phyloP scores from a whole-genome alignment of 1,139 yeast species.

The Yamadazyma oceani region DNA sequence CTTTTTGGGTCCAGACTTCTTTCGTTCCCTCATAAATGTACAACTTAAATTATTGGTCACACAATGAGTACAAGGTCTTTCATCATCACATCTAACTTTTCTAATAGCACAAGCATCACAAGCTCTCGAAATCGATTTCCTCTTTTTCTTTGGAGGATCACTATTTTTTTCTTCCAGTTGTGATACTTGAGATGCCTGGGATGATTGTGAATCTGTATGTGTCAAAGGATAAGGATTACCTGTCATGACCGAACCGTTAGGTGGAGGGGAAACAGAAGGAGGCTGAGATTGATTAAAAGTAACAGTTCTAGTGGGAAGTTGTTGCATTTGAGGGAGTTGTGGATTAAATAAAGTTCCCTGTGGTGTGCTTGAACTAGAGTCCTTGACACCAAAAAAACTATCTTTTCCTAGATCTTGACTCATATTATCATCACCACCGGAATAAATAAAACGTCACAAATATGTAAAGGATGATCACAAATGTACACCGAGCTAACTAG shows the following conservation, averaged over 20 bases:
- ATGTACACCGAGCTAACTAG: no score
- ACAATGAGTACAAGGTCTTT: slow-evolving; percentile 43
- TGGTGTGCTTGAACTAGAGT: no score
- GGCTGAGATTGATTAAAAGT: not conserved
- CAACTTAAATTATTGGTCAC: slow-evolving; percentile 36
- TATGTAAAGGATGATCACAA: no score
- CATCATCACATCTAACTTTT: slow-evolving; percentile 42
- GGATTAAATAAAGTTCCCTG: no score
- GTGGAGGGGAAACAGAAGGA: not conserved
- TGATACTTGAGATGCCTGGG: not conserved
- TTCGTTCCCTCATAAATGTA: slow-evolving; percentile 38
- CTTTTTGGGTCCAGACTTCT: slow-evolving; percentile 46
- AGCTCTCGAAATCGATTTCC: slow-evolving; percentile 29
- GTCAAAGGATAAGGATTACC: not conserved
- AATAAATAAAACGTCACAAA: no score
- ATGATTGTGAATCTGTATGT: not conserved
- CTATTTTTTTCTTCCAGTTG: slow-evolving; percentile 1
- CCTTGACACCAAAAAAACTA: no score
- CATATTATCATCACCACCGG: slow-evolving; percentile 2
- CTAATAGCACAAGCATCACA: slow-evolving; percentile 49
- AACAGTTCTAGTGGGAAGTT: no score
- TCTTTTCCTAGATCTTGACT: not conserved
- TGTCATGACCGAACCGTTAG: not conserved
- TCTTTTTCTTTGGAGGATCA: slow-evolving; percentile 20
- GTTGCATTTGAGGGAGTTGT: no score